These are phyloP conservation scores for Hygrocybe coccinea DNA, from an alignment of 768 basidiomycete genomes.

Conservation along the genomic window DNA sequence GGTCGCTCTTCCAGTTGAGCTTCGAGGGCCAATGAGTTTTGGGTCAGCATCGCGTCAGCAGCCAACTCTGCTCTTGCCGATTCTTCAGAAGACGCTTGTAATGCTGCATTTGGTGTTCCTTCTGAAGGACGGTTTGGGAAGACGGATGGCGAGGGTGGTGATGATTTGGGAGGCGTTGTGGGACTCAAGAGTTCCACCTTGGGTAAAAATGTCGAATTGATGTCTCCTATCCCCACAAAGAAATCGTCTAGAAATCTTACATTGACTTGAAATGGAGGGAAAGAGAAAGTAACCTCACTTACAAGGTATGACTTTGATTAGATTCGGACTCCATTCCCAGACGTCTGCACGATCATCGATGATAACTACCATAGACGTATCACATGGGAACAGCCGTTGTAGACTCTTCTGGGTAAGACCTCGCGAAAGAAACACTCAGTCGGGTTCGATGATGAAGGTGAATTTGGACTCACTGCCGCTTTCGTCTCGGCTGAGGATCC, in stretches of 20 bases:
- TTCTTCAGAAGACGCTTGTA: conserved; percentile 33
- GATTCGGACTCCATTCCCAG: conserved; percentile 96
- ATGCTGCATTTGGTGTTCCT: conserved; percentile 17
- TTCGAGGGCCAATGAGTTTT: conserved; percentile 73
- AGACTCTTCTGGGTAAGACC: conserved; percentile 90
- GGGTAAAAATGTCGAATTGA: conserved; percentile 91
- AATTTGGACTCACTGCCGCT: conserved; percentile 73
- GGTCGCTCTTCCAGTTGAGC: conserved; percentile 84
- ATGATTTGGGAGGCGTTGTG: conserved; percentile 24
- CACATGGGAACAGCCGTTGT: conserved; percentile 89
- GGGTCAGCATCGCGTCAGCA: conserved; percentile 55
- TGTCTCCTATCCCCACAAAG: conserved; percentile 96
- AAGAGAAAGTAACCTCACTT: conserved; percentile 18
- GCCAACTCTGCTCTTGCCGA: conserved; percentile 41
- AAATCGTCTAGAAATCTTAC: conserved; percentile 71
- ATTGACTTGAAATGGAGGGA: conserved; percentile 4
- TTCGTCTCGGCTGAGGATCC: conserved; percentile 90
- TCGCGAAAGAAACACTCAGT: conserved; percentile 27
- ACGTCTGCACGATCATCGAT: conserved; percentile 98
- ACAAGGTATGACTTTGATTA: conserved; percentile 97
- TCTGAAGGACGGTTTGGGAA: conserved; percentile 17
- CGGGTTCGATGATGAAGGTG: conserved; percentile 8
- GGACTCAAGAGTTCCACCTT: conserved; percentile 54
- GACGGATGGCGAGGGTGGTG: conserved; percentile 9
- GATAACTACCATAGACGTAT: conserved; percentile 98